Evolutionary conservation across 345 rosid genomes (phyloP), one percentile per base, ranked within the genome.

Genomic region (Xanthoceras sorbifolium): DNA sequence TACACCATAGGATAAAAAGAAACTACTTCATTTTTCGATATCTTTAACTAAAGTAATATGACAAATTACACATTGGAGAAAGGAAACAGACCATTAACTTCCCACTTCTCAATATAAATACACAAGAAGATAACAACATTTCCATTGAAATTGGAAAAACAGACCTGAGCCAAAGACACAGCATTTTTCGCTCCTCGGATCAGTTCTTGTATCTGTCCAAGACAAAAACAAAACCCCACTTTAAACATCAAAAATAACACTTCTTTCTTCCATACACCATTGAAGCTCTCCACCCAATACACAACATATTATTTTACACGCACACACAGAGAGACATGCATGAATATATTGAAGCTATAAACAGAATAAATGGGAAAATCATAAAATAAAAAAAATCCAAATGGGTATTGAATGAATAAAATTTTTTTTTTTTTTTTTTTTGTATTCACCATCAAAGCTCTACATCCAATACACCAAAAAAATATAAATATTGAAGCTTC

Each of bases 161-260:
- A 84, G 82, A 96, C 97, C 98, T 96, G 98, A 79, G 98, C 99
- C 48, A 96, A 87, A 60, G 99, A 96, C 85, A 91, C 38, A 40
- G 89, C 89, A 88, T 89, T 82, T 60, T 75, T 84, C 18, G 87
- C 82, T 80, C 91, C 95, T 81, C 80, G 90, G 81, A 90, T 74
- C 81, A 93, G n/a, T 77, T 89, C 88, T 79, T 91, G 95, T 77
- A 92, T 91, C 99, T 93, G 91, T 38, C 82, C 80, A 79, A 80
- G 81, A 79, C 73, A 81, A 77, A 76, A 32, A 52, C 75, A 72
- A 74, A 50, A 46, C 74, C 50, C 79, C 61, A 79, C 66, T 42
- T 74, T 65, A 71, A 34, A 34, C 52, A 54, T 68, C 71, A 69
- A 64, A 66, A 79, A 74, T 61, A 54, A 46, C 68, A n/a, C 23